A percentile compares a stretch with the other conserved stretches of the same genome.
These are phyloP conservation scores for Trichoderma guizhouense DNA, from an alignment of 2,329 filamentous ascomycete genomes.

Conservation along the genomic window DNA sequence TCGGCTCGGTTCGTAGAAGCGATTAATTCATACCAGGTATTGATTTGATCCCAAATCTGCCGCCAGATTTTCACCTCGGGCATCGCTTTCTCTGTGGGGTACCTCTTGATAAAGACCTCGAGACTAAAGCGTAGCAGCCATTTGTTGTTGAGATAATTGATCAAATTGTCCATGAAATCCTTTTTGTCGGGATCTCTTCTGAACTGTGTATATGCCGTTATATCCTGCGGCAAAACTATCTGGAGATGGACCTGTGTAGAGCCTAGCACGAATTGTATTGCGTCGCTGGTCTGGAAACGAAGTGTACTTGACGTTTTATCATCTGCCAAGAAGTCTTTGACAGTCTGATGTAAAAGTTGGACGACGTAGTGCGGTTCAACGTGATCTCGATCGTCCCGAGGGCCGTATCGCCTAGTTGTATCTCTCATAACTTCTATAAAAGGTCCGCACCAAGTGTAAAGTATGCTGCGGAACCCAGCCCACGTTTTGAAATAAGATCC, in stretches of 20 bases:
- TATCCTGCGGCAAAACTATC: not conserved
- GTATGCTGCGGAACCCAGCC: not conserved
- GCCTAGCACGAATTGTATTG: not conserved
- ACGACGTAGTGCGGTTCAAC: not conserved
- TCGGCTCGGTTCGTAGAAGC: not conserved
- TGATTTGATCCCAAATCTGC: not conserved
- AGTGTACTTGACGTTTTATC: not conserved
- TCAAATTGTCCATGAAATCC: not conserved
- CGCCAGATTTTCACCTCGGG: not conserved
- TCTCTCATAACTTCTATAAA: not conserved
- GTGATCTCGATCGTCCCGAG: not conserved
- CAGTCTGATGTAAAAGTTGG: not conserved
- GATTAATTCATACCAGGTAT: not conserved
- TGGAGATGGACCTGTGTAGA: not conserved
- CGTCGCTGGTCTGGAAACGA: not conserved
- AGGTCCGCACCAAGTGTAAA: not conserved
- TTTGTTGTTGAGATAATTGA: not conserved
- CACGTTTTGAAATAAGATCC: not conserved
- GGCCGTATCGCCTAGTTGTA: not conserved
- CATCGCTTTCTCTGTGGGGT: not conserved
- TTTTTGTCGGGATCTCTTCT: not conserved
- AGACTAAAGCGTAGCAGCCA: not conserved
- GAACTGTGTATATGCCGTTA: not conserved
- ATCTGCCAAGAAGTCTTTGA: not conserved
- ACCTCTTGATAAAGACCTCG: not conserved